These are phyloP conservation scores for Fusarium proliferatum DNA, from an alignment of 2,329 filamentous ascomycete genomes.

Conservation along the genomic window DNA sequence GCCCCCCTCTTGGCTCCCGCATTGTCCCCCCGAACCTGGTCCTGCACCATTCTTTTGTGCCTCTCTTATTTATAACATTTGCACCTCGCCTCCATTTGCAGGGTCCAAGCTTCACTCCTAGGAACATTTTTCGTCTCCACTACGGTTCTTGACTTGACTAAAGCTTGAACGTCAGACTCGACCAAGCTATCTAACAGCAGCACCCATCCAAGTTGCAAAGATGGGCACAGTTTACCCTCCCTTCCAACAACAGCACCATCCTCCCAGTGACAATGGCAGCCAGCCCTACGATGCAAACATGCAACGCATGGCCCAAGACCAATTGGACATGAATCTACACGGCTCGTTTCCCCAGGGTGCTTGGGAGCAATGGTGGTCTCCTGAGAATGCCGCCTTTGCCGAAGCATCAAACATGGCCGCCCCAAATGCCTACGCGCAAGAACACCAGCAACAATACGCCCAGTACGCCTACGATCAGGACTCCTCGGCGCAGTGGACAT, in stretches of 20 bases:
- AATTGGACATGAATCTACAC: fast-evolving
- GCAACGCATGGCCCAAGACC: neutral
- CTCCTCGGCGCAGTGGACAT: neutral
- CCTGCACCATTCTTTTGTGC: neutral
- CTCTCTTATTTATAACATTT: too few relatives aligned
- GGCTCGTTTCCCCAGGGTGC: neutral
- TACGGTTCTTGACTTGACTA: neutral
- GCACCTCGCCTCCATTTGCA: neutral
- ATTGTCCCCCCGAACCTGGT: neutral
- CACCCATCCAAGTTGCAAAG: neutral
- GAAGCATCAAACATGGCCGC: neutral
- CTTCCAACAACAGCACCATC: neutral
- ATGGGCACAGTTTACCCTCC: neutral
- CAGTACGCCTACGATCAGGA: neutral
- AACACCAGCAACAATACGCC: neutral
- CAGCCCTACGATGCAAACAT: neutral
- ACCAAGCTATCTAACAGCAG: neutral
- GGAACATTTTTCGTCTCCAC: neutral
- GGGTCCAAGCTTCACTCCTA: neutral
- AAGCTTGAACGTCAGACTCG: too few relatives aligned
- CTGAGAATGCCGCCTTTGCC: neutral
- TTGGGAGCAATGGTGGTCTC: neutral
- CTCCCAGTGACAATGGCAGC: neutral
- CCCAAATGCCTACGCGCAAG: neutral
- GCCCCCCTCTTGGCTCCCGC: neutral